phyloP scores from a whole-genome alignment of 257 asterid species.

The Jaltomata sinuosa region DNA sequence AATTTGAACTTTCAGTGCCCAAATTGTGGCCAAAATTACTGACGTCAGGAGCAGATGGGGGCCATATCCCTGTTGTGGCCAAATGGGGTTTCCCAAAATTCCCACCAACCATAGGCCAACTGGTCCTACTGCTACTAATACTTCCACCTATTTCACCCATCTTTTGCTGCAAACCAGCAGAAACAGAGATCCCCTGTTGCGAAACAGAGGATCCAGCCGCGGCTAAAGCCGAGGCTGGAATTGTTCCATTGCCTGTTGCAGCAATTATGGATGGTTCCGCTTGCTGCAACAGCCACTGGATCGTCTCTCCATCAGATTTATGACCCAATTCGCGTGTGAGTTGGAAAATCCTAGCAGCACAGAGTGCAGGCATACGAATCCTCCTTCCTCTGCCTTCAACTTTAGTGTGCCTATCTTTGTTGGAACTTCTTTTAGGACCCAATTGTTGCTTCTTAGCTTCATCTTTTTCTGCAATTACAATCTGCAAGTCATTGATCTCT shows the following conservation, averaged over 20 bases:
- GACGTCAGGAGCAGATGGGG: constrained; percentile 11
- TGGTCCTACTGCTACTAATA: constrained; percentile 27
- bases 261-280: constrained; percentile 72
- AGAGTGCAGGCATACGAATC: constrained; percentile 75
- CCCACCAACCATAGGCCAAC: constrained; percentile 44
- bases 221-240: constrained; percentile 62
- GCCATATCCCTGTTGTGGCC: constrained; percentile 40
- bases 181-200: constrained; percentile 27
- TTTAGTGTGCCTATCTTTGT: constrained; percentile 67
- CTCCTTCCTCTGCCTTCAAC: constrained; percentile 78
- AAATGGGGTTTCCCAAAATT: constrained; percentile 39
- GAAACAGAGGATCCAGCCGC: constrained; percentile 39
- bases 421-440: constrained; percentile 55
- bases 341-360: constrained; percentile 73
- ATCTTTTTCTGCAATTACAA: constrained; percentile 33
- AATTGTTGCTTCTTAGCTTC: constrained; percentile 29
- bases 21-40: constrained; percentile 7
- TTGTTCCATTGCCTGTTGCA: constrained; percentile 67
- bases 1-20: constrained; percentile 32
- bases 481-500: constrained; percentile 34
- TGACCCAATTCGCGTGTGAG: constrained; percentile 73
- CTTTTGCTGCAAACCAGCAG: constrained; percentile 42
- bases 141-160: constrained; percentile 34
- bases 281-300: constrained; percentile 70
- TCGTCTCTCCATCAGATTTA: constrained; percentile 72